Evolutionary conservation across 2,329 filamentous ascomycete genomes (phyloP).

Genomic region (Plenodomus biglobosus): DNA sequence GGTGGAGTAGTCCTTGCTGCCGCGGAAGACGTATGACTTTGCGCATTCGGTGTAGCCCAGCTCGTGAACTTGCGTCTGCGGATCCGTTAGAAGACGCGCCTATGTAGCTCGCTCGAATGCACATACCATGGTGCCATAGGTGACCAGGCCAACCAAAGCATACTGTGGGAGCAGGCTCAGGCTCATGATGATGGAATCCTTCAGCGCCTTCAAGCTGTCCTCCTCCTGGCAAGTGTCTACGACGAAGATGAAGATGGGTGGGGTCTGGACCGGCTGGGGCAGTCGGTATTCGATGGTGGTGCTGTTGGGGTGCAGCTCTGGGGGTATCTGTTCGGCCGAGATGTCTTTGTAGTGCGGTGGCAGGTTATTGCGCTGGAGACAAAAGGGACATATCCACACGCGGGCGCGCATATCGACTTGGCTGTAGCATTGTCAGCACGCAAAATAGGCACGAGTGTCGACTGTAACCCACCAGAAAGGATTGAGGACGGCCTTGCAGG

Average conservation of each 20-base stretch:
- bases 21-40: slow-evolving; percentile 97
- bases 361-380: slow-evolving; percentile 77
- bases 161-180: slow-evolving; percentile 79
- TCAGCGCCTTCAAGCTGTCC: slow-evolving; percentile 77
- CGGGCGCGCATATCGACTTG: slow-evolving; percentile 82
- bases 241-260: slow-evolving; percentile 84
- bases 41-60: slow-evolving; percentile 97
- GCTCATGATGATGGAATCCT: slow-evolving; percentile 85
- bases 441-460: not conserved
- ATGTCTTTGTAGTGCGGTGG: slow-evolving; percentile 90
- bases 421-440: slow-evolving; percentile 48
- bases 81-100: slow-evolving; percentile 16
- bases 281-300: slow-evolving; percentile 90
- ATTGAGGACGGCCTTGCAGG: slow-evolving; percentile 93
- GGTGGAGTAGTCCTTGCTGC: slow-evolving; percentile 95
- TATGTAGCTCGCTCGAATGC: not conserved
- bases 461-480: slow-evolving; percentile 76
- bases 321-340: slow-evolving; percentile 76
- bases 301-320: slow-evolving; percentile 77
- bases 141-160: slow-evolving; percentile 79
- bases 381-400: slow-evolving; percentile 89
- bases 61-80: slow-evolving; percentile 94
- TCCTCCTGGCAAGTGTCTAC: slow-evolving; percentile 89
- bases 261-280: slow-evolving; percentile 77
- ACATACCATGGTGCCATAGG: slow-evolving; percentile 86